Evolutionary conservation across 352 stramenopile genomes (phyloP), one percentile per base, ranked within the genome.

Genomic region (Phytophthora sansomeana): DNA sequence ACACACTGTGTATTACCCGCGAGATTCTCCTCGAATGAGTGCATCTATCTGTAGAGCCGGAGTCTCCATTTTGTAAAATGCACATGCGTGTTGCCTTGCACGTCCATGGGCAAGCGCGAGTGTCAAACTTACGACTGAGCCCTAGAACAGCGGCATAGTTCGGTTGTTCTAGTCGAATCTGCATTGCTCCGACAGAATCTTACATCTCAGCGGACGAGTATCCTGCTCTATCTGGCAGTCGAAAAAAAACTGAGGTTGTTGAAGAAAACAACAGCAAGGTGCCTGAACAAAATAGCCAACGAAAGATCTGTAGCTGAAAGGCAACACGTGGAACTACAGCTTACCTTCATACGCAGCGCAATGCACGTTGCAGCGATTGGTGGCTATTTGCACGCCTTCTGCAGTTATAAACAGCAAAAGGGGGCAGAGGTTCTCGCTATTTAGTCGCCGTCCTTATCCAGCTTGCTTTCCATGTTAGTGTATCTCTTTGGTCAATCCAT

Each of bases 391-490:
- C 30, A 57, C 43, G 32, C 28, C 19, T 33, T 36, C n/a, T 56
- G 14, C 44, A 11, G 36, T 59, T 74, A 74, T 49, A 69, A 66
- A 69, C 65, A 69, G 65, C 58, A 19, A 33, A 28, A 60, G 32
- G 24, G 5, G 11, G 30, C 17, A 8, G 1, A n/a, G n/a, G 8
- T 39, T 19, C 4, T 41, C 42, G 44, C 48, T 60, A 49, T 56
- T 64, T 70, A 57, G 57, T 19, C 16, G 30, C 6, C 44, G 49
- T 42, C 42, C 55, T 71, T 56, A 53, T 61, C 56, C 38, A 35
- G 13, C 6, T 24, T 33, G 19, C n/a, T 58, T 57, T 66, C 29
- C 64, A 57, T 56, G 58, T 32, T 51, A 38, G 42, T 30, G 21
- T 35, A 30, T 58, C 21, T 14, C 24, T 42, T 14, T 26, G 43